Evolutionary conservation across 2,329 filamentous ascomycete genomes (phyloP), one percentile per base, ranked within the genome.

Genomic region (Colletotrichum costaricense): DNA sequence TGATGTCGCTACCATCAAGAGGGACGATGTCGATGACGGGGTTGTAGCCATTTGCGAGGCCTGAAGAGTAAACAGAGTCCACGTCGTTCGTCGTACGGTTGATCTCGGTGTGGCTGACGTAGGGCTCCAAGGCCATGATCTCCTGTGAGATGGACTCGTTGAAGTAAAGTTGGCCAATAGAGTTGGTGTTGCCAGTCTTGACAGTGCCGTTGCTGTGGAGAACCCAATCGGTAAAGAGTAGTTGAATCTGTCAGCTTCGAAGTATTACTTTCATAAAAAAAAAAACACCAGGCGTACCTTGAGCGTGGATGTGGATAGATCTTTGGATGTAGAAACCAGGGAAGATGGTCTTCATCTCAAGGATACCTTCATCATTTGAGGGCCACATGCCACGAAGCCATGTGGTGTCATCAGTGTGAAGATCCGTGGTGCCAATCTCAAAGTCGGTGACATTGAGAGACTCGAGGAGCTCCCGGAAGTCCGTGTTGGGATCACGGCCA

Each of bases 321-420:
- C 55, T 22, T 8, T 57, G 55, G 14, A 57, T 30, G 55, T 57
- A 57, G 55, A 57, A 57, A 14, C 55, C 55, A 57, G 55, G 55
- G 55, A 57, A 66, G 33, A 28, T 24, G 0, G 52, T 46, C 33
- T 57, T 57, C 63, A 57, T 66, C 24, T 66, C 52, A 24, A 66
- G 49, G 24, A 66, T 28, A 57, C 63, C 63, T 11, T 66, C 52
- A n/a, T 66, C 30, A 5, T 66, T 66, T 2, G 33, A 56, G 6
- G 63, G 63, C 63, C 52, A 66, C 63, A 66, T 66, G 22, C 63
- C 52, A 33, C 52, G 30, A 2, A 64, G 33, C 63, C 52, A 57
- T 11, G 63, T 66, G 2, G 63, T 56, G 4, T 66, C 52, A 24
- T 66, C 33, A 3, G 52, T 66, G 3, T 66, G 63, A 8, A 57